A percentile compares a stretch with the other conserved stretches of the same genome.
Conservation (phyloP, 2,329 filamentous ascomycete species). For the Ceratocystis colombiana region DNA sequence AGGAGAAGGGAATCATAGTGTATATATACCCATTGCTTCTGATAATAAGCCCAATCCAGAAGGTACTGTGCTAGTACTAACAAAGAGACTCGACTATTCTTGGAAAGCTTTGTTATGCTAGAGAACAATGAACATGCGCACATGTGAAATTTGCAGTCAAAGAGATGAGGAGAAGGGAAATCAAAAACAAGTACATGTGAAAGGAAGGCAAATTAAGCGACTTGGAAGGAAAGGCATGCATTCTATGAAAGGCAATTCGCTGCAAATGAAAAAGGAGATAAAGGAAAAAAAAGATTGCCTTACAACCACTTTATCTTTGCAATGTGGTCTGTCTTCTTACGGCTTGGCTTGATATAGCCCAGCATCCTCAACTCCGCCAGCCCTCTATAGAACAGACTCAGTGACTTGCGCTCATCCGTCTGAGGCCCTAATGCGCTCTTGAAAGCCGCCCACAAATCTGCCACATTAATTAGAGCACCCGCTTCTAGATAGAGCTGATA, state of each 20-base stretch:
- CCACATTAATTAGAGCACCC: conserved; percentile 65
- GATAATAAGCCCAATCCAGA: no score
- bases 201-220: neutral
- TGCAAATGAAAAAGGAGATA: neutral
- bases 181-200: neutral
- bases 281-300: conserved; percentile 2
- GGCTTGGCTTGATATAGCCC: conserved; percentile 79
- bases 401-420: conserved; percentile 43
- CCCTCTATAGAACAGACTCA: conserved; percentile 74
- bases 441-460: conserved; percentile 71
- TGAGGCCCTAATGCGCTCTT: conserved; percentile 48
- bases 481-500: conserved; percentile 74
- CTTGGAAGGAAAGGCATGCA: neutral
- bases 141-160: no score
- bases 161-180: neutral
- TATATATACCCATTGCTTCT: no score
- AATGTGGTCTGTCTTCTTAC: conserved; percentile 86
- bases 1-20: no score
- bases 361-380: conserved; percentile 76
- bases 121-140: no score
- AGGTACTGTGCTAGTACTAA: neutral
- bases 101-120: no score
- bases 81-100: neutral
- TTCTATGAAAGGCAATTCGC: neutral
- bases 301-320: conserved; percentile 77